A percentile compares a stretch with the other conserved stretches of the same genome.
Evolutionary conservation across 192 early-diverging fungal species (phyloP).

Genomic region (Backusella australiensis): DNA sequence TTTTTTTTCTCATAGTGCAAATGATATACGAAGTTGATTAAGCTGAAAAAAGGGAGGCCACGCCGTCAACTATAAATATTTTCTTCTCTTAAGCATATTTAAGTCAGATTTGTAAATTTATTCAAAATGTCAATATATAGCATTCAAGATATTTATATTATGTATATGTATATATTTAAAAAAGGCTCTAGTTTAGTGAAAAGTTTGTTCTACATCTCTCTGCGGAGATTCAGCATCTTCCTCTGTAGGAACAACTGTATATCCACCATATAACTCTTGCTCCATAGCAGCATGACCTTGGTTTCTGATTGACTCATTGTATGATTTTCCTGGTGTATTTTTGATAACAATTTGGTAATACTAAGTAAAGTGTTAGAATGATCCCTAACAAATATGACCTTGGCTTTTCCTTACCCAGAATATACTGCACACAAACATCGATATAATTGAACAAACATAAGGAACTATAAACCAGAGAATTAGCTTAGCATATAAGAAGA

Average conservation of each 20-base stretch:
- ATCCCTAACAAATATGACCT: neutral
- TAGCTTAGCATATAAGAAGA: neutral
- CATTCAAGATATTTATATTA: neutral
- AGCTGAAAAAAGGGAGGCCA: neutral
- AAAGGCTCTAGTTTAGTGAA: neutral
- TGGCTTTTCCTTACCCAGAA: slow-evolving; percentile 20
- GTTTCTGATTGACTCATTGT: slow-evolving; percentile 20
- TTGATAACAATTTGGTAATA: slow-evolving; percentile 22
- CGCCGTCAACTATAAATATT: neutral
- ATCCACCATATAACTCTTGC: slow-evolving; percentile 25
- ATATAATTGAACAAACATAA: slow-evolving; percentile 24
- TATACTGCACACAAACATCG: slow-evolving; percentile 10
- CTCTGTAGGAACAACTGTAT: neutral
- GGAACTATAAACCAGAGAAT: slow-evolving; percentile 20
- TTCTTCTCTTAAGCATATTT: neutral
- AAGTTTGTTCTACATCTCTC: neutral
- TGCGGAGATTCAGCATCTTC: neutral
- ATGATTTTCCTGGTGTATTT: slow-evolving; percentile 27
- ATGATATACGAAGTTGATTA: neutral
- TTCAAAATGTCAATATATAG: neutral
- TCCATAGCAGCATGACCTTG: slow-evolving; percentile 16
- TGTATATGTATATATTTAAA: neutral
- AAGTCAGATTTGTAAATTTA: neutral
- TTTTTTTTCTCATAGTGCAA: no score
- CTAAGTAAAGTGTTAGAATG: slow-evolving; percentile 1